Percentiles rank a stretch among this genome's conserved stretches.
These are phyloP conservation scores for Tetragonia tetragonoides DNA, from an alignment of 148 eudicot species.

Conservation along the genomic window DNA sequence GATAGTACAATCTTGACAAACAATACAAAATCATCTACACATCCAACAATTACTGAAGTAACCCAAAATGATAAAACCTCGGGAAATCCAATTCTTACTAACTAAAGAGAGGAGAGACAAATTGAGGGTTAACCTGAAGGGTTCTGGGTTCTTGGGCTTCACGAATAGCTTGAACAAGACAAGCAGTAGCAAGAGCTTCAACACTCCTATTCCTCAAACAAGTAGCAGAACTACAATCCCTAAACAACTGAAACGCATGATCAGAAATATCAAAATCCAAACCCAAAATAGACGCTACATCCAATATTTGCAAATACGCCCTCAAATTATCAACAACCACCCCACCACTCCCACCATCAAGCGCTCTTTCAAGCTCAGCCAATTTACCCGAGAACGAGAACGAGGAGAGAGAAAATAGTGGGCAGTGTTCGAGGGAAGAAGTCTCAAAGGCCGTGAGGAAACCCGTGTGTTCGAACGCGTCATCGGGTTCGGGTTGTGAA, in stretches of 20 bases:
- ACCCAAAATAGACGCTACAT: conserved; percentile 76
- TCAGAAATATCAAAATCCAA: conserved; percentile 74
- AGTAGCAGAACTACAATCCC: conserved; percentile 93
- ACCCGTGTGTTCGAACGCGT: conserved; percentile 84
- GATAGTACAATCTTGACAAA: background rate
- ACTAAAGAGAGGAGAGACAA: background rate
- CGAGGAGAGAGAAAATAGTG: conserved; percentile 60
- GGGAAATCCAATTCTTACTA: no score
- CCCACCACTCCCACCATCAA: conserved; percentile 45
- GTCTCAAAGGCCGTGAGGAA: conserved; percentile 93
- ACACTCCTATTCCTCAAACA: conserved; percentile 96
- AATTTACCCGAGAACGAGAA: conserved; percentile 80
- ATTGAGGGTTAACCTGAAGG: conserved; percentile 54
- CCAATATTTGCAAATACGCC: conserved; percentile 88
- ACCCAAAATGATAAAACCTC: background rate
- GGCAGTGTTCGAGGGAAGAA: conserved; percentile 69
- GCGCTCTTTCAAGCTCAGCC: conserved; percentile 79
- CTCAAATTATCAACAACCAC: conserved; percentile 89
- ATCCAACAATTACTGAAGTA: background rate
- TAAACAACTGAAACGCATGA: conserved; percentile 90
- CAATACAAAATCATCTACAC: background rate
- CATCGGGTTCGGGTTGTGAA: conserved; percentile 32
- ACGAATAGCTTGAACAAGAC: conserved; percentile 95
- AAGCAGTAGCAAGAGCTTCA: conserved; percentile 93
- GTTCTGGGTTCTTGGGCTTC: conserved; percentile 97